Evolutionary conservation across 2,329 filamentous ascomycete species (phyloP).

Genomic region (Neoascochyta sp.): DNA sequence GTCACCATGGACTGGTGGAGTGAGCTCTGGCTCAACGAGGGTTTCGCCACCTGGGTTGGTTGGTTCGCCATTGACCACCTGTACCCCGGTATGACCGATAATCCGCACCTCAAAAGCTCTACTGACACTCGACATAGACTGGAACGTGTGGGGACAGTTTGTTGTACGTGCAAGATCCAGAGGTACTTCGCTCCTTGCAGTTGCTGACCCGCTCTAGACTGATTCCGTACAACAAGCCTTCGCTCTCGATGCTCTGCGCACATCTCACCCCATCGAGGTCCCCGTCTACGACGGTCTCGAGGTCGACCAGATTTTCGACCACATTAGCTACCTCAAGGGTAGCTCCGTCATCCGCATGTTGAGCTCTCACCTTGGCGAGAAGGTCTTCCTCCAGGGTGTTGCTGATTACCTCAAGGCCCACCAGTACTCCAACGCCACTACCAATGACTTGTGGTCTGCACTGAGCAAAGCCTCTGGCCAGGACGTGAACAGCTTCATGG

Average conservation of each 20-base stretch:
- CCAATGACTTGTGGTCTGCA: conserved; percentile 85
- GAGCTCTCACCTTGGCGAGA: conserved; percentile 79
- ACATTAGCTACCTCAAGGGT: conserved; percentile 94
- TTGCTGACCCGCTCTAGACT: conserved; percentile 54
- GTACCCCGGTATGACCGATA: conserved; percentile 60
- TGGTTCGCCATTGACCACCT: conserved; percentile 90
- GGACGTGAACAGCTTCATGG: conserved; percentile 84
- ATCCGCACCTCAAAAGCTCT: not conserved
- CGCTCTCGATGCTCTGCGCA: conserved; percentile 80
- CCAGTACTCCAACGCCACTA: conserved; percentile 85
- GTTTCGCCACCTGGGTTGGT: conserved; percentile 97
- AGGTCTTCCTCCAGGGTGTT: conserved; percentile 87
- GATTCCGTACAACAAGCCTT: conserved; percentile 93
- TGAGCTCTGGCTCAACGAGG: conserved; percentile 86
- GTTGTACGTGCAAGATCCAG: conserved; percentile 61
- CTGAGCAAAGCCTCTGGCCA: conserved; percentile 82
- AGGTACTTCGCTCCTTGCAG: conserved; percentile 46
- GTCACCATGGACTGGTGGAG: conserved; percentile 98
- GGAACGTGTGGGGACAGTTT: conserved; percentile 97
- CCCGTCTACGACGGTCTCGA: conserved; percentile 90
- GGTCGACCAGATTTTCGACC: conserved; percentile 96
- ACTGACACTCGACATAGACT: conserved; percentile 55
- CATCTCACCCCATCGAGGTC: conserved; percentile 94
- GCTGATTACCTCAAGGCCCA: conserved; percentile 84
- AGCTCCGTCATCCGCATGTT: conserved; percentile 97